A percentile compares a stretch with the other conserved stretches of the same genome.
phyloP scores from a whole-genome alignment of 2,329 filamentous ascomycete genomes.

The Colletotrichum noveboracense region DNA sequence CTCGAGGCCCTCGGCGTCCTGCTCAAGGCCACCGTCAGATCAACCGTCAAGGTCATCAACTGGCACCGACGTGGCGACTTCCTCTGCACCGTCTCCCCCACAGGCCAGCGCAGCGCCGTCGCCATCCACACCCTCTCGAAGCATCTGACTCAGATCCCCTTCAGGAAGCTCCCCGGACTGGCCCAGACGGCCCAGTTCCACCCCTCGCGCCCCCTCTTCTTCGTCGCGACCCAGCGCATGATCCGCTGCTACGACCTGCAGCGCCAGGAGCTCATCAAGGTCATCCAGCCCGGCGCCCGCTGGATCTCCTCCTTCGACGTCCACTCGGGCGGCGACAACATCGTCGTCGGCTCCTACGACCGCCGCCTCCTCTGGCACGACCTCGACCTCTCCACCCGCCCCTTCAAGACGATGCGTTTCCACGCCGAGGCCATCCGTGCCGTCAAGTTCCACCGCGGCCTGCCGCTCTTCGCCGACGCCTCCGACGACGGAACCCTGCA shows the following conservation, averaged over 20 bases:
- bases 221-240: constrained; percentile 92
- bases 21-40: constrained; percentile 79
- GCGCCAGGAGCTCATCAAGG: constrained; percentile 89
- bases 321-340: constrained; percentile 90
- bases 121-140: constrained; percentile 95
- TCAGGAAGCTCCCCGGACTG: constrained; percentile 76
- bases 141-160: constrained; percentile 93
- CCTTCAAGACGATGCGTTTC: constrained; percentile 97
- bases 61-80: constrained; percentile 97
- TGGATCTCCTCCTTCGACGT: constrained; percentile 95
- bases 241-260: constrained; percentile 95
- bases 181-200: constrained; percentile 94
- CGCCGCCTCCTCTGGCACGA: constrained; percentile 95
- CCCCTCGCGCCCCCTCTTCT: constrained; percentile 89
- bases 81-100: constrained; percentile 88
- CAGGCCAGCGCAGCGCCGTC: constrained; percentile 78
- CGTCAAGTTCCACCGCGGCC: constrained; percentile 84
- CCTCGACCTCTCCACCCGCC: constrained; percentile 85
- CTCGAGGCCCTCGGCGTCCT: constrained; percentile 81
- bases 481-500: constrained; percentile 95
- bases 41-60: constrained; percentile 83
- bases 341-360: constrained; percentile 95
- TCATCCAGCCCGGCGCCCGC: constrained; percentile 88
- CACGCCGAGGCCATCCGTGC: constrained; percentile 90
- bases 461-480: constrained; percentile 90